Percentiles rank a stretch among this genome's conserved stretches.
Evolutionary conservation across 1,284 basidiomycete species (phyloP).

Genomic region (Ceraceosorus guamensis): DNA sequence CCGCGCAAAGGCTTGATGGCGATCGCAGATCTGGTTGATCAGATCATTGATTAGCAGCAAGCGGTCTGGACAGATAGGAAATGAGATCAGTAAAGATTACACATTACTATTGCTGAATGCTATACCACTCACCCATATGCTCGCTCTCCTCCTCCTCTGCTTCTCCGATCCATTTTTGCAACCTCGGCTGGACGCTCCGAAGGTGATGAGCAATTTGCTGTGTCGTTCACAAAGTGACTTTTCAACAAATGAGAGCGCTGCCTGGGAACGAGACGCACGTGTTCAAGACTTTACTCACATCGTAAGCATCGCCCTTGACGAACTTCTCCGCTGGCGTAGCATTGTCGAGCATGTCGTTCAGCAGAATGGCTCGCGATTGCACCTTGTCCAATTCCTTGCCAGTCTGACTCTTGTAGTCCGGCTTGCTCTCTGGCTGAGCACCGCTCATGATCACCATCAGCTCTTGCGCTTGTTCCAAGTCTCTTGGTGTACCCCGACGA

Average conservation of each 20-base stretch:
- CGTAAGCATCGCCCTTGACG: conserved; percentile 76
- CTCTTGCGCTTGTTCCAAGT: conserved; percentile 91
- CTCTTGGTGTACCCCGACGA: conserved; percentile 85
- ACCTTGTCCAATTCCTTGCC: conserved; percentile 85
- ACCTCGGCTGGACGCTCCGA: conserved; percentile 75
- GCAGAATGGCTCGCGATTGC: conserved; percentile 82
- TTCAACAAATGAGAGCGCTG: not conserved
- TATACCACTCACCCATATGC: conserved; percentile 63
- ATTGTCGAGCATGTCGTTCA: conserved; percentile 96
- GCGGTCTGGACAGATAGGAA: conserved; percentile 62
- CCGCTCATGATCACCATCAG: conserved; percentile 94
- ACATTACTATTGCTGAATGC: not conserved
- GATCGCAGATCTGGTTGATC: conserved; percentile 81
- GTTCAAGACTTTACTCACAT: conserved; percentile 56
- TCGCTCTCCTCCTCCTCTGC: conserved; percentile 69
- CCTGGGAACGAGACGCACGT: not conserved
- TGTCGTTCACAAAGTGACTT: not conserved
- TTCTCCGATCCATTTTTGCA: conserved; percentile 98
- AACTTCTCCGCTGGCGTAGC: conserved; percentile 62
- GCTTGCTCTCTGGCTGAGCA: conserved; percentile 86
- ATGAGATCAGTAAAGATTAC: too few species aligned
- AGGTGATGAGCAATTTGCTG: conserved; percentile 86
- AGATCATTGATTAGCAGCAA: conserved; percentile 94
- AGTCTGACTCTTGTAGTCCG: conserved; percentile 84
- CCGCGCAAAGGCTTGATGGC: conserved; percentile 83